Evolutionary conservation across 805 yeast species (phyloP).

Genomic region (Candida manassasensis): DNA sequence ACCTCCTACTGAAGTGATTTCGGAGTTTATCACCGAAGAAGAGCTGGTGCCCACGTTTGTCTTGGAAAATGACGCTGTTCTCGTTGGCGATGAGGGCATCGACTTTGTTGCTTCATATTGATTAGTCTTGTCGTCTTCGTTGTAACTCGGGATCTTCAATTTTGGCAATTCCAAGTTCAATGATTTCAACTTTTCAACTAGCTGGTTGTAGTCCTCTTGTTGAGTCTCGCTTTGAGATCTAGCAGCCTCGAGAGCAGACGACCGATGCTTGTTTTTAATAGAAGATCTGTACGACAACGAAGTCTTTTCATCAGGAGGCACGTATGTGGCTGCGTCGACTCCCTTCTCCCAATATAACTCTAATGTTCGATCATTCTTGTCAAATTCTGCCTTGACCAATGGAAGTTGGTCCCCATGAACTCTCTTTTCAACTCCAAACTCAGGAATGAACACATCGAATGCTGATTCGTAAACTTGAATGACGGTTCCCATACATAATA

Average conservation of each 20-base stretch:
- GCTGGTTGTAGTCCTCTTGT: conserved; percentile 33
- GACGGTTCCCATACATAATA: conserved; percentile 80
- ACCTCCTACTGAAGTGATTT: conserved; percentile 15
- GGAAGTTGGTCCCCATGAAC: conserved; percentile 98
- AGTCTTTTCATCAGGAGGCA: conserved; percentile 86
- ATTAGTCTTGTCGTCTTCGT: conserved; percentile 4
- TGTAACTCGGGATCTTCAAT: conserved; percentile 19
- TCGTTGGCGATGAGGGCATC: conserved; percentile 24
- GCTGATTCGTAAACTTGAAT: conserved; percentile 93
- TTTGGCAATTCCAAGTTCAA: conserved; percentile 51
- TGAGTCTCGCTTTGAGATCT: conserved; percentile 40
- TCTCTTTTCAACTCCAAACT: conserved; percentile 90
- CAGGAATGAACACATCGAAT: conserved; percentile 88
- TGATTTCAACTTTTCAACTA: conserved; percentile 44
- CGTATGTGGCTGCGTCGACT: conserved; percentile 84
- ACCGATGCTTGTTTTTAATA: conserved; percentile 71
- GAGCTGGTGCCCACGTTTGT: conserved; percentile 17
- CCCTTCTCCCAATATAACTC: conserved; percentile 92
- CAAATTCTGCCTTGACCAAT: conserved; percentile 86
- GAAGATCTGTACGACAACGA: conserved; percentile 73
- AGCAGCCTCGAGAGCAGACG: conserved; percentile 71
- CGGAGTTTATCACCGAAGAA: conserved; percentile 13
- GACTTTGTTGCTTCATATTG: conserved; percentile 14
- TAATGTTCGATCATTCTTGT: conserved; percentile 57
- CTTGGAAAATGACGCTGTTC: conserved; percentile 14